phyloP scores from a whole-genome alignment of 2,329 filamentous ascomycete species.

The Fusarium annulatum region DNA sequence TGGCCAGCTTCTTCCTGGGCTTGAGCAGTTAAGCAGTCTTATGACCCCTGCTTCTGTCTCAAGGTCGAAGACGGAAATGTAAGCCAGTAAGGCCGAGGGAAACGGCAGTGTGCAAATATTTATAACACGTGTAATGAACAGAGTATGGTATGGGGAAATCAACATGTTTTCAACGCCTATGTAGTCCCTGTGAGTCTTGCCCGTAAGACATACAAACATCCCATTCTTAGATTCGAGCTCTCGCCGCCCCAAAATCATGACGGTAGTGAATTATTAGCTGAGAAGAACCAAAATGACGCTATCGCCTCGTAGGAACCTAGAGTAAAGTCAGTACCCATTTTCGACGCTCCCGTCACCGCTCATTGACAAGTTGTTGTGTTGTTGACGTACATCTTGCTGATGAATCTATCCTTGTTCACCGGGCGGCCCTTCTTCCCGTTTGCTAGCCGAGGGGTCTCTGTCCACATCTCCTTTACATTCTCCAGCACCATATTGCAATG shows the following conservation, averaged over 20 bases:
- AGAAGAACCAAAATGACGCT: constrained; percentile 88
- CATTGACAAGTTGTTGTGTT: background rate
- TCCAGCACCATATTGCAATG: constrained; percentile 99
- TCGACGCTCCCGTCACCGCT: constrained; percentile 15
- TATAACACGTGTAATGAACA: constrained; percentile 13
- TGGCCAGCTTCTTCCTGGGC: constrained; percentile 85
- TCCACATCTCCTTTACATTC: constrained; percentile 98
- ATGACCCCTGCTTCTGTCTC: background rate
- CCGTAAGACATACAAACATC: constrained; percentile 46
- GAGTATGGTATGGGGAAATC: constrained; percentile 32
- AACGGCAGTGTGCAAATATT: constrained; percentile 5
- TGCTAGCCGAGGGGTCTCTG: constrained; percentile 85
- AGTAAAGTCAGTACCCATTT: constrained; percentile 32
- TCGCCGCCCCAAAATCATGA: constrained; percentile 28
- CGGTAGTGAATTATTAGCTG: constrained; percentile 62
- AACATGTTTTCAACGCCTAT: constrained; percentile 54
- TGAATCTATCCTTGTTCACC: constrained; percentile 98
- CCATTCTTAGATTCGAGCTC: constrained; percentile 42
- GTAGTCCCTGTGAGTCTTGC: constrained; percentile 49
- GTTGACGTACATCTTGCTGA: constrained; percentile 89
- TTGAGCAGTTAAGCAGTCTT: constrained; percentile 59
- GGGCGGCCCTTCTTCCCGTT: constrained; percentile 89
- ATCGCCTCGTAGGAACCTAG: constrained; percentile 85
- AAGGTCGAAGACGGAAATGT: background rate
- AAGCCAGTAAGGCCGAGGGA: background rate